A percentile compares a stretch with the other conserved stretches of the same genome.
phyloP scores from a whole-genome alignment of 306 rosid genomes.

The Castanea crenata region DNA sequence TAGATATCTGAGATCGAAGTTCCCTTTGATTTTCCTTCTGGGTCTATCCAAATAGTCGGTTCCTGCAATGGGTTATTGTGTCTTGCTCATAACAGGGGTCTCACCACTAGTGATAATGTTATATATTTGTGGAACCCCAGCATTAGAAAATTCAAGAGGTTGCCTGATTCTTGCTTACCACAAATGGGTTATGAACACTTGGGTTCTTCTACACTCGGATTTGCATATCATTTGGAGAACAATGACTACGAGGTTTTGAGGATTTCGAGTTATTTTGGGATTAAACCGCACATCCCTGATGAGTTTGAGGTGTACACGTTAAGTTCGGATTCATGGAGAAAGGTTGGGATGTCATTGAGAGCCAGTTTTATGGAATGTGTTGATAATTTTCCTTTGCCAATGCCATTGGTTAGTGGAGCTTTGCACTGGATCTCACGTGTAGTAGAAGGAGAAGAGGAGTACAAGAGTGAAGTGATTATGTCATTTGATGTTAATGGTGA shows the following conservation, averaged over 20 bases:
- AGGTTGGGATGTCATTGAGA: neutral
- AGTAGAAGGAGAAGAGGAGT: too few species aligned
- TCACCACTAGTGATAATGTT: too few species aligned
- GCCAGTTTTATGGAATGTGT: neutral
- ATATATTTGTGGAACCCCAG: neutral
- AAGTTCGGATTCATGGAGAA: neutral
- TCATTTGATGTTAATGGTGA: too few species aligned
- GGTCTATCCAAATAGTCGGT: neutral
- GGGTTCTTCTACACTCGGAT: neutral
- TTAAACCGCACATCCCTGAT: neutral
- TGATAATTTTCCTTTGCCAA: neutral
- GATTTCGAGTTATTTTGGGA: neutral
- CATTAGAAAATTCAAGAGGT: neutral
- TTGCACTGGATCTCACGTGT: too few species aligned
- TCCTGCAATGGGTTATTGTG: neutral
- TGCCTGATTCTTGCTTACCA: neutral
- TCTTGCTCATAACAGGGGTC: neutral
- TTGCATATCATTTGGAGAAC: neutral
- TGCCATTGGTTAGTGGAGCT: neutral
- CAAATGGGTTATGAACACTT: neutral
- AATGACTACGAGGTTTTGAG: neutral
- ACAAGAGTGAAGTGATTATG: too few species aligned
- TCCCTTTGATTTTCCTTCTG: neutral
- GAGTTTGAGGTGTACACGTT: neutral
- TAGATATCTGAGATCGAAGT: neutral